phyloP scores from a whole-genome alignment of 139 green algal genomes.

The Chlamydomonas urium region DNA sequence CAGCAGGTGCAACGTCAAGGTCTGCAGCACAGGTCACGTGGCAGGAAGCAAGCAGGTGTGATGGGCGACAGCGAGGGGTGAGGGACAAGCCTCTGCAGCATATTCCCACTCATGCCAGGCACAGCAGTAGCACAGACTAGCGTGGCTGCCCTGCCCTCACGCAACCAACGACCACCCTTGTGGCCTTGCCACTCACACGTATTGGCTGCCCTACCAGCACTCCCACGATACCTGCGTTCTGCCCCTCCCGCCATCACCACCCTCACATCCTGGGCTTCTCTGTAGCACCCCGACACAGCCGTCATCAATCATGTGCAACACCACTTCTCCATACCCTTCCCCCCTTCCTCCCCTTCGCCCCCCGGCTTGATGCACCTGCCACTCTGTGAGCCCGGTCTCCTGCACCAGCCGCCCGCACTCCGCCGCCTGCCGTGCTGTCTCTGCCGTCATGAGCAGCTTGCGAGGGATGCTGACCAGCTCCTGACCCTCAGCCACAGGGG shows the following conservation, averaged over 20 bases:
- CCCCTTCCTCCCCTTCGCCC: no score
- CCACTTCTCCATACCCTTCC: background rate
- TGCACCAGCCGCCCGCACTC: slow-evolving; percentile 28
- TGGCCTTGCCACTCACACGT: background rate
- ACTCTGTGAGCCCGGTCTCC: slow-evolving; percentile 23
- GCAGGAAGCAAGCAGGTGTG: background rate
- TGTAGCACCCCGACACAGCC: background rate
- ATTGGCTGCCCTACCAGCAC: background rate
- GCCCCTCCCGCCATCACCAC: no score
- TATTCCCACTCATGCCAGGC: background rate
- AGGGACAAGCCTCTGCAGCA: background rate
- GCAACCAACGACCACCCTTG: no score
- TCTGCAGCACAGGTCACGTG: background rate
- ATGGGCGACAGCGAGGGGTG: background rate
- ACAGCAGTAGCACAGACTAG: no score
- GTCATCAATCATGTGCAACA: background rate
- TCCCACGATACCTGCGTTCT: background rate
- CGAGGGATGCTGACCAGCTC: slow-evolving; percentile 40
- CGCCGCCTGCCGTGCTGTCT: slow-evolving; percentile 20
- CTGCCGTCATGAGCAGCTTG: slow-evolving; percentile 31
- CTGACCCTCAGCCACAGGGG: slow-evolving; percentile 23
- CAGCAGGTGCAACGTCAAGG: slow-evolving; percentile 41
- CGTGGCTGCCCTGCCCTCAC: no score
- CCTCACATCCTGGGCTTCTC: background rate
- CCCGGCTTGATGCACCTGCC: slow-evolving; percentile 28